Evolutionary conservation across 805 yeast genomes (phyloP), one percentile per base, ranked within the genome.

Genomic region (Metschnikowia anglica): DNA sequence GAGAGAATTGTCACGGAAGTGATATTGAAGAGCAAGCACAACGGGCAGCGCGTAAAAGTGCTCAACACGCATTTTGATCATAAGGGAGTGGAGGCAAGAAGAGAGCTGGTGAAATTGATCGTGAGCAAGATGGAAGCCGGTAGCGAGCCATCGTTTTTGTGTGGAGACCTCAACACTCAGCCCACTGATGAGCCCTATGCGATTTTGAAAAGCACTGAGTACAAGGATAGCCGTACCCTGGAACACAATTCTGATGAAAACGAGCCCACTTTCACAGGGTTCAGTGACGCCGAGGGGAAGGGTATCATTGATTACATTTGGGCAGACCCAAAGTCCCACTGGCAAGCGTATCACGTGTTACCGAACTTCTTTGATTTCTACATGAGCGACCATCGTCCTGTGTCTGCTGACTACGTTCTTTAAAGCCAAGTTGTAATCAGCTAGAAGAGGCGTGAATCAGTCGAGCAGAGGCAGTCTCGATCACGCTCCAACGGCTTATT

Each of bases 181-280:
- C 74, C 74, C 8, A 54, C 53, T 0, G 74, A 65, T 46, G 68
- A 63, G 46, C 75, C 75, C 1, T 70, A 69, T 46, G 52, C 51
- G 27, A 64, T 74, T 2, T 60, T 77, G 27, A 51, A 63, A 3
- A 43, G 54, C 10, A 54, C 64, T 10, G 73, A 71, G 3, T 61
- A 65, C 44, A 59, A 62, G 37, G 80, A 74, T 49, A 63, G 72
- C 39, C 48, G 73, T 2, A 43, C 46, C 11, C 47, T 58, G 9
- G 52, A 63, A 37, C 59, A 57, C 11, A 59, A 59, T 29, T 32
- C 52, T 1, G 79, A 77, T 49, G 82, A 81, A 0, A 66, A 65
- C 44, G 48, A 48, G 16, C 47, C 62, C 18, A 77, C 82, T 0
- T 76, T 66, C 47, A 75, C 81, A 0, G 81, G 81, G 3, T 79